These are phyloP conservation scores for Paramecium caudatum DNA, from an alignment of 73 alveolate species.

Conservation along the genomic window DNA sequence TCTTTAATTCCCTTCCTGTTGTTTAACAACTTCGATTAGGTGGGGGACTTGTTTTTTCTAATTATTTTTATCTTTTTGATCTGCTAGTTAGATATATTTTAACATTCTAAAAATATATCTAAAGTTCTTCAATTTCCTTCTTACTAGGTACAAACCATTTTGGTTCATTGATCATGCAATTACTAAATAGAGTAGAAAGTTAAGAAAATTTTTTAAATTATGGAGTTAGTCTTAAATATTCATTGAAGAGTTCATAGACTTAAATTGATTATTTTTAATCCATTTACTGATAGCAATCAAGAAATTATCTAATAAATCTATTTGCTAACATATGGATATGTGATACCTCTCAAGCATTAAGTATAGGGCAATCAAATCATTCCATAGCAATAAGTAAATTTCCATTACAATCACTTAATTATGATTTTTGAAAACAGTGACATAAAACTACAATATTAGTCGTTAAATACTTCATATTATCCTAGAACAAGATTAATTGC, in stretches of 20 bases:
- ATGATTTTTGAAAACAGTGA: not conserved
- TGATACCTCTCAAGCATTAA: constrained; percentile 54
- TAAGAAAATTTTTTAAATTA: constrained; percentile 1
- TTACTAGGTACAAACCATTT: constrained; percentile 50
- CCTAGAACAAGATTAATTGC: constrained; percentile 23
- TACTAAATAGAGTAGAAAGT: not conserved
- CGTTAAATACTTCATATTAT: constrained; percentile 38
- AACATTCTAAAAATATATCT: constrained; percentile 41
- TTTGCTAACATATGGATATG: not conserved
- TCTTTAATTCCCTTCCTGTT: constrained; percentile 36
- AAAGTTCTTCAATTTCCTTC: constrained; percentile 56
- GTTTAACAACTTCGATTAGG: constrained; percentile 12
- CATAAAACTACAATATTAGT: constrained; percentile 15
- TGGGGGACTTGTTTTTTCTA: constrained; percentile 42
- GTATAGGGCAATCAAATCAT: constrained; percentile 51
- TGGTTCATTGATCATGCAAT: constrained; percentile 52
- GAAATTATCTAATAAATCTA: constrained; percentile 56
- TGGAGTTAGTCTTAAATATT: constrained; percentile 45
- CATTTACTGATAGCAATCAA: constrained; percentile 57
- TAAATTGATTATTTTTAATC: constrained; percentile 48
- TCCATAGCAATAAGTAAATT: constrained; percentile 56
- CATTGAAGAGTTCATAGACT: constrained; percentile 62
- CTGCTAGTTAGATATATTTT: constrained; percentile 55
- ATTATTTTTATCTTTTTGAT: constrained; percentile 47
- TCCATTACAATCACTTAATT: constrained; percentile 13